Evolutionary conservation across 371 early-diverging fungal species (phyloP).

Genomic region (Apophysomyces elegans): DNA sequence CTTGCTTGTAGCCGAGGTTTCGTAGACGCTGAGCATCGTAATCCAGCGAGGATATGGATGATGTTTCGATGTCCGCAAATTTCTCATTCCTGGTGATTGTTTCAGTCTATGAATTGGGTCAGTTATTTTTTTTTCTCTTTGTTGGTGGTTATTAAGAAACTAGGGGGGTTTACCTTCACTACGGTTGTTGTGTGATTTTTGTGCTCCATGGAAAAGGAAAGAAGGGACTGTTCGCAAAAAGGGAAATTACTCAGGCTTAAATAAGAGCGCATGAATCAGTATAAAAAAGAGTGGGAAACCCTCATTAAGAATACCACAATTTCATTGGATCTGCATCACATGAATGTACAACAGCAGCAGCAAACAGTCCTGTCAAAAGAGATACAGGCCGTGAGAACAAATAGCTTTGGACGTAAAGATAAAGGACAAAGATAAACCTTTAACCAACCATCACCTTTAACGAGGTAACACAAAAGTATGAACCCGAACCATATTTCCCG

Average conservation of each 20-base stretch:
- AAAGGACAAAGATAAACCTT: neutral
- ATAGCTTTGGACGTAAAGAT: too few species aligned
- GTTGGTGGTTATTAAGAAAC: neutral
- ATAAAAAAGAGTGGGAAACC: constrained; percentile 6
- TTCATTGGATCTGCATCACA: constrained; percentile 3
- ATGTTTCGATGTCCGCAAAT: constrained; percentile 6
- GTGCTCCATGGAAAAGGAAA: neutral
- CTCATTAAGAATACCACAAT: neutral
- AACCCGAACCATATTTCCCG: too few species aligned
- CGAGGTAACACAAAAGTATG: neutral
- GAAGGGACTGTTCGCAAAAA: neutral
- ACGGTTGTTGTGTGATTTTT: constrained; percentile 1
- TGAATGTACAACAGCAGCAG: neutral
- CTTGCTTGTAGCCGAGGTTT: constrained; percentile 32
- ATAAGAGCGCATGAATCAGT: constrained; percentile 4
- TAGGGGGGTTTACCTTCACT: neutral
- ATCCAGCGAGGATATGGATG: constrained; percentile 5
- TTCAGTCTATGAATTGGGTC: neutral
- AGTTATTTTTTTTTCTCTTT: neutral
- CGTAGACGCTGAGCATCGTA: constrained; percentile 25
- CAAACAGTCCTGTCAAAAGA: constrained; percentile 3
- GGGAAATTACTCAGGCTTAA: neutral
- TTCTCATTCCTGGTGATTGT: neutral
- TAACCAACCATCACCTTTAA: neutral
- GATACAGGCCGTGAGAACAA: neutral